Conservation (phyloP, 495 filamentous ascomycete species). For the Diplogelasinospora grovesii region DNA sequence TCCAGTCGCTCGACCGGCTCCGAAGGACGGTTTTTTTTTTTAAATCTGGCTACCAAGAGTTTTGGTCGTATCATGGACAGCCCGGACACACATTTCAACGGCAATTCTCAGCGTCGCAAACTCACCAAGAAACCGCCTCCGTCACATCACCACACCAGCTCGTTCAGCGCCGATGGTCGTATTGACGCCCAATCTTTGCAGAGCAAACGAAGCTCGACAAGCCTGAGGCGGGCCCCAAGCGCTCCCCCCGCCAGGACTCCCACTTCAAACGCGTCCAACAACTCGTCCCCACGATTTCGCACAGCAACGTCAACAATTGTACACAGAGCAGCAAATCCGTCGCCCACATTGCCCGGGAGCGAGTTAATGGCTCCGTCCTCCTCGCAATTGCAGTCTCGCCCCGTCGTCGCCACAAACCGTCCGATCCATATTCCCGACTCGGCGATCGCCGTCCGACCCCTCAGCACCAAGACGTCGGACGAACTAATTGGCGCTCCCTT, state of each 20-base stretch:
- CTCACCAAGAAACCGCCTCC: conserved; percentile 52
- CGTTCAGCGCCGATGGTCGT: conserved; percentile 36
- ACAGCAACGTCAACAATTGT: conserved; percentile 18
- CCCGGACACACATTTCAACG: conserved; percentile 27
- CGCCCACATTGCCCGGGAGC: conserved; percentile 29
- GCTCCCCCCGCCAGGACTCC: conserved; percentile 45
- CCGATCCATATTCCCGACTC: conserved; percentile 22
- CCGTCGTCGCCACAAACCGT: conserved; percentile 5
- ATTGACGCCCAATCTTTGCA: conserved; percentile 47
- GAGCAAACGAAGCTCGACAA: conserved; percentile 50
- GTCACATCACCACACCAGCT: conserved; percentile 32
- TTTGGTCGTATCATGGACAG: conserved; percentile 36
- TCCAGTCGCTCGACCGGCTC: conserved; percentile 16
- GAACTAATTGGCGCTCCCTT: conserved; percentile 65
- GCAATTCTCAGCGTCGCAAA: conserved; percentile 40
- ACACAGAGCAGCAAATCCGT: conserved; percentile 26
- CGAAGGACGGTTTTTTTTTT: conserved; percentile 17
- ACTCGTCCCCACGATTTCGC: conserved; percentile 37
- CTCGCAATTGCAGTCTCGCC: conserved; percentile 8
- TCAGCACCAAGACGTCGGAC: conserved; percentile 59
- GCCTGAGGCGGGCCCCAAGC: conserved; percentile 63
- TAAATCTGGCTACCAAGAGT: conserved; percentile 7
- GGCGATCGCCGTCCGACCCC: conserved; percentile 32
- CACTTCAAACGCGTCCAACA: conserved; percentile 31
- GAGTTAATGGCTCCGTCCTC: conserved; percentile 20